Conservation (phyloP, 495 filamentous ascomycete genomes). For the Daldinia loculata region DNA sequence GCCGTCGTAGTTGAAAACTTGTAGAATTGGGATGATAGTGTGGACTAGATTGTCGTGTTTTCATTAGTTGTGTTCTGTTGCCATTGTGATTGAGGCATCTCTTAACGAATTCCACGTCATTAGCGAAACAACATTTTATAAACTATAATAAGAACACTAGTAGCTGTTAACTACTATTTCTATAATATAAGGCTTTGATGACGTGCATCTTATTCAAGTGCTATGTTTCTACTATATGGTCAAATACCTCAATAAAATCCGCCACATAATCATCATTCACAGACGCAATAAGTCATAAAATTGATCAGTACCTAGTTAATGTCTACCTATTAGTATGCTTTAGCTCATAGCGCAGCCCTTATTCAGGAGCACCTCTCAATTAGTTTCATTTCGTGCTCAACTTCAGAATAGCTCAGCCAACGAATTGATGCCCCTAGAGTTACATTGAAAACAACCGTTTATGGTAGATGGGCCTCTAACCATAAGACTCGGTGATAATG, state of each 20-base stretch:
- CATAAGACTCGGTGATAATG: no score
- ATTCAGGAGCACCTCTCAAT: neutral
- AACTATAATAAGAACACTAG: neutral
- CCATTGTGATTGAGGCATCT: neutral
- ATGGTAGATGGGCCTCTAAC: no score
- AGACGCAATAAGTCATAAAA: no score
- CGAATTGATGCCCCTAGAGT: no score
- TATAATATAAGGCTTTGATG: neutral
- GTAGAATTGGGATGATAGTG: neutral
- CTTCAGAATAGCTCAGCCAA: no score
- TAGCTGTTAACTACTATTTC: neutral
- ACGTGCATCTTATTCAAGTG: neutral
- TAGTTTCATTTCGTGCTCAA: neutral
- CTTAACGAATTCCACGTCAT: neutral
- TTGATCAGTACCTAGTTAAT: no score
- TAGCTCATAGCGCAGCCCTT: neutral
- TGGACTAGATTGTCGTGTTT: neutral
- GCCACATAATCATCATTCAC: no score
- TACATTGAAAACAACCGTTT: no score
- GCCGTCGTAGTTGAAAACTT: neutral
- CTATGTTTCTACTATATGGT: neutral
- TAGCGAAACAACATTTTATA: neutral
- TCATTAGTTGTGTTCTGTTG: neutral
- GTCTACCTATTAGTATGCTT: no score
- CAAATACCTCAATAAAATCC: no score